Percentiles rank a stretch among this genome's conserved stretches.
Conservation (phyloP, 2,329 filamentous ascomycete species). For the Leptographium flavum region DNA sequence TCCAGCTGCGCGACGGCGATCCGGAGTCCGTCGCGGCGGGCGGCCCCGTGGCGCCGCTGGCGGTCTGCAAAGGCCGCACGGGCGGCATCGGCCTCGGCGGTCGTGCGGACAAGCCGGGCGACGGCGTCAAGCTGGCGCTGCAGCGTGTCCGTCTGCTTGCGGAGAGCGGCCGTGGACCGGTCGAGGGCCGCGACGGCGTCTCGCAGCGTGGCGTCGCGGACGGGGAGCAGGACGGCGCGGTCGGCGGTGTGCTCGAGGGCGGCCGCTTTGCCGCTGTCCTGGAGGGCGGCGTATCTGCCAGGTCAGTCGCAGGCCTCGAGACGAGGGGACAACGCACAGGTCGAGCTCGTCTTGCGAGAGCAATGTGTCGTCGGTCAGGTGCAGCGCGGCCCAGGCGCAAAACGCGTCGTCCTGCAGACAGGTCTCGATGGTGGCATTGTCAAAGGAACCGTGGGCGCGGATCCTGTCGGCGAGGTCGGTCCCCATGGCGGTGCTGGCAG, state of each 20-base stretch:
- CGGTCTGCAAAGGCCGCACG: conserved; percentile 21
- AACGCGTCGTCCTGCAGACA: conserved; percentile 21
- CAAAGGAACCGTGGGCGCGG: conserved; percentile 4
- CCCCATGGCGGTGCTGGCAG: not conserved
- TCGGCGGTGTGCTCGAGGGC: conserved; percentile 17
- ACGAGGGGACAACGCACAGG: conserved; percentile 21
- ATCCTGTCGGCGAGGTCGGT: conserved; percentile 5
- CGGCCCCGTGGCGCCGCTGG: conserved; percentile 23
- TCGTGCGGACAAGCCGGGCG: conserved; percentile 31
- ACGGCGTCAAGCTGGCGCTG: conserved; percentile 49
- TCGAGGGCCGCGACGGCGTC: conserved; percentile 49
- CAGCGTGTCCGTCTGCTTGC: conserved; percentile 47
- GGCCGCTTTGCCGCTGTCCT: conserved; percentile 33
- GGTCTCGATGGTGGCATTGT: conserved; percentile 15
- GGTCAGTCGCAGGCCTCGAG: not conserved
- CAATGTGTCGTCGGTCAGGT: conserved; percentile 35
- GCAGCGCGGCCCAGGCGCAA: conserved; percentile 31
- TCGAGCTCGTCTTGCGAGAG: conserved; percentile 39
- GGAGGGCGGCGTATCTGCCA: conserved; percentile 33
- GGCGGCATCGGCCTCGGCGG: conserved; percentile 18
- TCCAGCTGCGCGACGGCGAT: conserved; percentile 33
- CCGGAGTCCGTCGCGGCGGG: conserved; percentile 25
- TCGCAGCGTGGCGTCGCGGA: conserved; percentile 45
- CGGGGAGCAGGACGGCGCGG: conserved; percentile 28
- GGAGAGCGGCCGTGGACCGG: conserved; percentile 48